phyloP scores from a whole-genome alignment of 1,284 basidiomycete genomes.

The Earliella scabrosa region DNA sequence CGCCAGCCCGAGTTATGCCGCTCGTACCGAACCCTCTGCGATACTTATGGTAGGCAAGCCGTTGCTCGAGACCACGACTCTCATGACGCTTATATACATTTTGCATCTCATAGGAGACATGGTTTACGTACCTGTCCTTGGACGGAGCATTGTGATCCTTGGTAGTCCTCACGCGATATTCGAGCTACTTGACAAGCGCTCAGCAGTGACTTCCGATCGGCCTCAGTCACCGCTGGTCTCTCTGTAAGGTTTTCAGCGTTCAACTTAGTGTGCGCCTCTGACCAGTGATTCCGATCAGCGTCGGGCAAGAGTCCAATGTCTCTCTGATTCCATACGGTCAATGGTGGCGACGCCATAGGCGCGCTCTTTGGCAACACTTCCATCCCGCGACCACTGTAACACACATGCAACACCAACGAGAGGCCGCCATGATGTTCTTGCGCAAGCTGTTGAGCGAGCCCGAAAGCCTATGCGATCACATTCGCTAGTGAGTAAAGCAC shows the following conservation, averaged over 20 bases:
- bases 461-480: background rate
- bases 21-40: background rate
- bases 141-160: conserved; percentile 25
- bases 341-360: conserved; percentile 33
- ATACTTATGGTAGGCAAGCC: conserved; percentile 1
- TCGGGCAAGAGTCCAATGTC: background rate
- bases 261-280: too few species aligned
- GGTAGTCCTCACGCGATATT: background rate
- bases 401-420: conserved; percentile 13
- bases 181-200: conserved; percentile 15
- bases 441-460: conserved; percentile 2
- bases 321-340: background rate
- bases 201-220: conserved; percentile 10
- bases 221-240: background rate
- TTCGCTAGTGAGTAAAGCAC: conserved; percentile 4
- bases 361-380: conserved; percentile 28
- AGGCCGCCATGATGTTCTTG: conserved; percentile 16
- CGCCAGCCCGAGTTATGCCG: background rate
- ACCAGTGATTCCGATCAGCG: background rate
- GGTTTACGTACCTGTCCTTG: conserved; percentile 26
- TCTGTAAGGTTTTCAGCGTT: background rate
- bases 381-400: background rate
- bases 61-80: background rate
- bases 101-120: conserved; percentile 20
- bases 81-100: background rate